Base-by-base conservation (phyloP, 2,329 filamentous ascomycete genomes). In the Arachnopeziza araneosa region DNA sequence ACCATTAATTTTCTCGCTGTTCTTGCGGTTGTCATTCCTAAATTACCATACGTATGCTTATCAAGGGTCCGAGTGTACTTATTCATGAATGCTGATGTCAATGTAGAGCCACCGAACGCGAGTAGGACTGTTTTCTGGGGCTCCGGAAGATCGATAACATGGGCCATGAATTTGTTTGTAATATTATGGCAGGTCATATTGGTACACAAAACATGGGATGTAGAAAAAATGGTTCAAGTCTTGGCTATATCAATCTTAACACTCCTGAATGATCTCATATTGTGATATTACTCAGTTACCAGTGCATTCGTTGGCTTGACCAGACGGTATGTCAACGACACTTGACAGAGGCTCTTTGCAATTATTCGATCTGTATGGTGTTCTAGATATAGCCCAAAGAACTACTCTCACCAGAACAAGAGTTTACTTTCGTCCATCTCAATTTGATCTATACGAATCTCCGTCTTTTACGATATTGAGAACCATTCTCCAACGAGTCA, bases 1-100 rank as follows among this genome's bases (percentile, higher is more conserved):
- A 91, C 90, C 70, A 95, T 99, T 79, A 99, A 99, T 79, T 93
- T 96, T 74, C 78, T 97, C 70, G 95, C 95, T 59, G 90, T 96
- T 49, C 79, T 99, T 72, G 91, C 83, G 52, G 95, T 99, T 59
- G 90, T 99, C 61, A 95, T 99, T 73, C 95, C 95, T 50, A 99
- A 99, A 78, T 79, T 99, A 68, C 95, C 95, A 68, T 93, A 90
- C 74, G 93, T 98, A 82, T 76, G 93, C 66, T 54, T 49, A 52
- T 55, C 50, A 1, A 36, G 50, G 24, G 24, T 51, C 55, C 22
- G 56, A 55, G 44, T 32, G 12, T 21, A 24, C 52, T 24, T 36
- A 8, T 26, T 61, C 57, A 62, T 50, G 65, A 68, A 64, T 68
- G 50, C 73, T 52, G 36, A 71, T 66, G 14, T 26, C 36, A 50